Evolutionary conservation across 2,329 filamentous ascomycete genomes (phyloP).

Genomic region (Emergomyces orientalis): DNA sequence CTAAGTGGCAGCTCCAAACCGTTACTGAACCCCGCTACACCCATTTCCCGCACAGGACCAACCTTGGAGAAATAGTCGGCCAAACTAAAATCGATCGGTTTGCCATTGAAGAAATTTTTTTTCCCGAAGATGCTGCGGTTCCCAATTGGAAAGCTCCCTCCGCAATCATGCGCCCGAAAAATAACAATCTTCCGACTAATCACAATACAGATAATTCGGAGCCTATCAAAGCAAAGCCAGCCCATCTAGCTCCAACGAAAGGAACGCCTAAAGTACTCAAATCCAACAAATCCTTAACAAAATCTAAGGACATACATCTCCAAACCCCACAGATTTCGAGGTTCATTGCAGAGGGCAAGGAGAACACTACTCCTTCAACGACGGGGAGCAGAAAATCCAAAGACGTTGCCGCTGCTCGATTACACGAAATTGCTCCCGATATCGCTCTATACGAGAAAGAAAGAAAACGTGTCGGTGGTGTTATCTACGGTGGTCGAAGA

Average conservation of each 20-base stretch:
- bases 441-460: conserved; percentile 90
- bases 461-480: conserved; percentile 66
- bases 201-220: conserved; percentile 9
- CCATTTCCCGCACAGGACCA: conserved; percentile 79
- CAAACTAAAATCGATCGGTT: conserved; percentile 73
- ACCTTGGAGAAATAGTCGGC: conserved; percentile 85
- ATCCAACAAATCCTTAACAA: conserved; percentile 23
- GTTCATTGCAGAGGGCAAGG: conserved; percentile 55
- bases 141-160: conserved; percentile 15
- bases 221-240: conserved; percentile 7
- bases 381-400: conserved; percentile 81
- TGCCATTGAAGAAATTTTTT: conserved; percentile 62
- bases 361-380: conserved; percentile 72
- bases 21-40: conserved; percentile 67
- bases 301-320: conserved; percentile 22
- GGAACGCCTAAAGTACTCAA: conserved; percentile 18
- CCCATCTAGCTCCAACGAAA: conserved; percentile 18
- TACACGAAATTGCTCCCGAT: conserved; percentile 72
- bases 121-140: conserved; percentile 29
- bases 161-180: conserved; percentile 29
- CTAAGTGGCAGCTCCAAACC: conserved; percentile 68
- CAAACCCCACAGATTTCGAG: conserved; percentile 48
- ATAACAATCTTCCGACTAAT: conserved; percentile 22
- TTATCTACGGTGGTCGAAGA: conserved; percentile 49
- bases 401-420: conserved; percentile 63